Base-by-base conservation (phyloP, 2,329 filamentous ascomycete species). In the Fusarium graminum region DNA sequence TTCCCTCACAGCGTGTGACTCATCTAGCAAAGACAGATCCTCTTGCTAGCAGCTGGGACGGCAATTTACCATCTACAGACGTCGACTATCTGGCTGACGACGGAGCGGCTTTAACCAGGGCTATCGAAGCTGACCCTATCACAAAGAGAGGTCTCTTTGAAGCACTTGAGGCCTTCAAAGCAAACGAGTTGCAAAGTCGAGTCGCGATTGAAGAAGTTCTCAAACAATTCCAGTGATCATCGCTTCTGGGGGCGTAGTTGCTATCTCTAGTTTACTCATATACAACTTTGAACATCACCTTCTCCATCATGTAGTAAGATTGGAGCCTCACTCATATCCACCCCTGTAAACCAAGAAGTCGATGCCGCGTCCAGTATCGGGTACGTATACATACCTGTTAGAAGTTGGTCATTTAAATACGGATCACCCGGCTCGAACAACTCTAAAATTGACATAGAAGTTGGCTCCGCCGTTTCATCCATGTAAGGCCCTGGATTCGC, bases 151-250 rank as follows among this genome's bases (percentile, higher is more conserved):
- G 46, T 2, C 40, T 61, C 2, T n/a, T 16, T 2, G 25, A 54
- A 26, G 54, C 54, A 10, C 25, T 61, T 1, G 36, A 54, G 32
- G 41, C 58, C 4, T 46, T 46, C 1, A 61, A 55, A 7, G 9
- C 28, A 3, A 61, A 32, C 11, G 56, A 47, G 19, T 4, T 43
- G 1, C 56, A 61, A 10, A 41, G 29, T n/a, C 57, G 41, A 13
- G 14, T 10, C 17, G 30, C 30, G 3, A 55, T 56, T 3, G n/a
- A 56, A 25, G 30, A 55, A n/a, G 19, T n/a, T 10, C 19, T 62
- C 6, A 34, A 43, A 2, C 42, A 43, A 4, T 26, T 62, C 7
- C 55, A 11, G 45, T 16, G 1, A 6, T 16, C 3, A 4, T 17
- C 1, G 6, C 25, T 5, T 7, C 2, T 14, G 25, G 4, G 12